These are phyloP conservation scores for Fusarium kyushuense DNA, from an alignment of 2,329 filamentous ascomycete species.

Conservation along the genomic window DNA sequence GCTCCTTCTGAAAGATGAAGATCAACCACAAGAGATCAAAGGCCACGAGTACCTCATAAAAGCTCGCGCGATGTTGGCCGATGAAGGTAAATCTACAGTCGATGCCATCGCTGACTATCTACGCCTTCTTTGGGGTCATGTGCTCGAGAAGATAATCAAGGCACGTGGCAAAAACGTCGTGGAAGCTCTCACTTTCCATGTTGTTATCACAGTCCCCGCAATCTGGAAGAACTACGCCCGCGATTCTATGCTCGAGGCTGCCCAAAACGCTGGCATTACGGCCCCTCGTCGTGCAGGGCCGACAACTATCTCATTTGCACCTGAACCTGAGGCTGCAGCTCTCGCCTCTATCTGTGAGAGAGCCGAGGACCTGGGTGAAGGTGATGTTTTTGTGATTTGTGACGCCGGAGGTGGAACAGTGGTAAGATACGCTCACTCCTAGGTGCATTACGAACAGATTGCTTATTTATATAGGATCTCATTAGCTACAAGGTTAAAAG, in stretches of 20 bases:
- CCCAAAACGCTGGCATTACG: neutral
- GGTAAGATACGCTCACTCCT: neutral
- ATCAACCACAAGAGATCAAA: neutral
- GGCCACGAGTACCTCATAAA: neutral
- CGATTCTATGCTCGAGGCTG: neutral
- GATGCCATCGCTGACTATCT: neutral
- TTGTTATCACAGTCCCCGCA: slow-evolving; percentile 5
- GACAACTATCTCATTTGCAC: neutral
- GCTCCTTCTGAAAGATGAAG: neutral
- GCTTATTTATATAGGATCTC: neutral
- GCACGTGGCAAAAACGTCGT: neutral
- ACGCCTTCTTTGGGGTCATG: neutral
- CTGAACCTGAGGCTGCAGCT: slow-evolving; percentile 4
- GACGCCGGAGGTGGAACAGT: slow-evolving; percentile 5
- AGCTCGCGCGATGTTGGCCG: neutral
- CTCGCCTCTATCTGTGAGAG: neutral
- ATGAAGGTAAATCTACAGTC: neutral
- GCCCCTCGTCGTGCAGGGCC: neutral
- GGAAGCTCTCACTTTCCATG: neutral
- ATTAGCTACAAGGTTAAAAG: neutral
- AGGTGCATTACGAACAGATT: too few species aligned
- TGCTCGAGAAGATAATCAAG: neutral
- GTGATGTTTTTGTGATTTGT: neutral
- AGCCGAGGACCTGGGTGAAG: neutral
- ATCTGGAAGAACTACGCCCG: slow-evolving; percentile 3